These are phyloP conservation scores for Isochrysis galbana DNA, from an alignment of 78 protist genomes.

Conservation along the genomic window DNA sequence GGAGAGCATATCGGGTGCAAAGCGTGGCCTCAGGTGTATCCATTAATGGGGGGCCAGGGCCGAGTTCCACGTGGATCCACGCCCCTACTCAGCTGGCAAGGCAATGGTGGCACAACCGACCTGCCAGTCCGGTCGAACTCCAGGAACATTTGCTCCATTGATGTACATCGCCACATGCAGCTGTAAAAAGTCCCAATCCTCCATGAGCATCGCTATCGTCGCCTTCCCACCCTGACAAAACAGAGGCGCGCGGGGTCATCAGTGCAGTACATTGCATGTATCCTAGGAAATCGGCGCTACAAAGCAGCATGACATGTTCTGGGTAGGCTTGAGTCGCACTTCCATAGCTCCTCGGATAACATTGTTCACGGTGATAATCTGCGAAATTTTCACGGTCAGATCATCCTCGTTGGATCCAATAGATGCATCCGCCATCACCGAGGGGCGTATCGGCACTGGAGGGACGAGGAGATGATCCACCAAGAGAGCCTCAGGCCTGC, in stretches of 20 bases:
- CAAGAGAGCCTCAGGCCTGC: constrained; percentile 43
- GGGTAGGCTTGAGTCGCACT: no score
- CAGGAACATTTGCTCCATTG: background rate
- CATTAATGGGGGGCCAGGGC: no score
- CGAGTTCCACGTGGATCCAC: no score
- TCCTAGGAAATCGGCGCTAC: no score
- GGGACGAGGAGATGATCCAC: constrained; percentile 86
- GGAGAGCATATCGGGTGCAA: no score
- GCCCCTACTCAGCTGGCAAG: no score
- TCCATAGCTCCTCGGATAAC: constrained; percentile 49
- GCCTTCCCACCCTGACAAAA: constrained; percentile 11
- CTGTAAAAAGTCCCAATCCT: constrained; percentile 51
- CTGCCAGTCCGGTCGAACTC: constrained; percentile 40
- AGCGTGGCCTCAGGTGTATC: no score
- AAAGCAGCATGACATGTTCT: no score
- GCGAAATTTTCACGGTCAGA: constrained; percentile 80
- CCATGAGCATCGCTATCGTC: background rate
- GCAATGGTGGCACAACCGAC: no score
- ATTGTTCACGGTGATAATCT: constrained; percentile 73
- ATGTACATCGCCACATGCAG: constrained; percentile 31
- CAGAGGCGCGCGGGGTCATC: no score
- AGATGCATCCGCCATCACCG: constrained; percentile 74
- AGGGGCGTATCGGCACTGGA: constrained; percentile 95
- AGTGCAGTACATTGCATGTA: no score
- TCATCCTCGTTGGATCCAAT: constrained; percentile 92